phyloP scores from a whole-genome alignment of 495 filamentous ascomycete species.

The Trichocladium antarcticum region DNA sequence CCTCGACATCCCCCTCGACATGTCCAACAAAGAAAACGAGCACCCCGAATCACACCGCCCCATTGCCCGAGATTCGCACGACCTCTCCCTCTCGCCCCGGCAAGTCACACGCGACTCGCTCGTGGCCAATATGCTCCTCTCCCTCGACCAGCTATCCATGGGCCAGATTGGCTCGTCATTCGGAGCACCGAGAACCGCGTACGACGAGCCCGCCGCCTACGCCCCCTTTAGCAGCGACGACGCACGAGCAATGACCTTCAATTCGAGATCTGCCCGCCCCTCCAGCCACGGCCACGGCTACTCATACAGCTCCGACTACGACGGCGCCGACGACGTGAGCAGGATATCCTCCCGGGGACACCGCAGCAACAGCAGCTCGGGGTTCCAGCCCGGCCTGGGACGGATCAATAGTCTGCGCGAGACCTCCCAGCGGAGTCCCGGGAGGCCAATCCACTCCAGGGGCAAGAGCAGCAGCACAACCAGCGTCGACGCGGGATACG shows the following conservation, averaged over 20 bases:
- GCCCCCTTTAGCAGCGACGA: constrained; percentile 22
- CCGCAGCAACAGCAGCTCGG: constrained; percentile 73
- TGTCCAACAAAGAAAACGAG: constrained; percentile 23
- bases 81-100: constrained; percentile 64
- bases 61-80: constrained; percentile 62
- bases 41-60: constrained; percentile 24
- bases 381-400: constrained; percentile 50
- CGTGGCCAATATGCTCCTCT: constrained; percentile 84
- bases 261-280: constrained; percentile 31
- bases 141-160: constrained; percentile 66
- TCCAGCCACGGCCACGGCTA: constrained; percentile 59
- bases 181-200: constrained; percentile 14
- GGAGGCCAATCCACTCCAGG: constrained; percentile 35
- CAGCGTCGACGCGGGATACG: constrained; percentile 55
- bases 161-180: constrained; percentile 33
- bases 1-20: constrained; percentile 22
- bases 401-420: constrained; percentile 53
- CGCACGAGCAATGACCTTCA: constrained; percentile 26
- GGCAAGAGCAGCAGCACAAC: constrained; percentile 60
- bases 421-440: constrained; percentile 31
- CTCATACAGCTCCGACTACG: constrained; percentile 62
- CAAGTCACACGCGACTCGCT: constrained; percentile 75
- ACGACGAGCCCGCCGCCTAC: constrained; percentile 24
- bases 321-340: constrained; percentile 55
- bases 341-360: constrained; percentile 57